A percentile compares a stretch with the other conserved stretches of the same genome.
phyloP scores from a whole-genome alignment of 148 eudicot species.

The Dianthus caryophyllus region DNA sequence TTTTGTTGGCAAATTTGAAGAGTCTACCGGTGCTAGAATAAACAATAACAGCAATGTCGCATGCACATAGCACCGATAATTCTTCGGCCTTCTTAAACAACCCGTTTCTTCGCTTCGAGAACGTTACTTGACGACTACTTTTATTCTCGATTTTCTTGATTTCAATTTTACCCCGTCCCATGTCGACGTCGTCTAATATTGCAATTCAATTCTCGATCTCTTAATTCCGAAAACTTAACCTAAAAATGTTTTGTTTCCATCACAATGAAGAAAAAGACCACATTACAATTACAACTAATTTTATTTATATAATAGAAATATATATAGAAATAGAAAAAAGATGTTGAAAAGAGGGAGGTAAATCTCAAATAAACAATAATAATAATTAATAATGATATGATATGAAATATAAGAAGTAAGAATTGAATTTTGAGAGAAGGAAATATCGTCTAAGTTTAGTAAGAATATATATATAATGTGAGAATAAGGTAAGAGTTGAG shows the following conservation, averaged over 20 bases:
- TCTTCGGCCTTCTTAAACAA: conserved; percentile 69
- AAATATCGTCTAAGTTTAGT: conserved; percentile 25
- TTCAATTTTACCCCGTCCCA: conserved; percentile 67
- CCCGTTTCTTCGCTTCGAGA: conserved; percentile 60
- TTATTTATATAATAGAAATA: too few relatives aligned
- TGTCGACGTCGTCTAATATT: too few relatives aligned
- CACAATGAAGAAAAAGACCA: too few relatives aligned
- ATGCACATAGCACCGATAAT: conserved; percentile 56
- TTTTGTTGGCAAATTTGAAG: conserved; percentile 45
- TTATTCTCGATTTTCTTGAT: conserved; percentile 63
- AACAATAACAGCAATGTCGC: conserved; percentile 62
- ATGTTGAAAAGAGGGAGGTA: background rate
- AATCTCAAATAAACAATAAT: conserved; percentile 4
- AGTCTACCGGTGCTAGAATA: conserved; percentile 59
- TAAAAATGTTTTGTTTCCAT: too few relatives aligned
- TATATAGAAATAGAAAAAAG: conserved; percentile 1
- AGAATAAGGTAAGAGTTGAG: conserved; percentile 12
- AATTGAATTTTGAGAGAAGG: conserved; percentile 16
- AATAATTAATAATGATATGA: too few relatives aligned
- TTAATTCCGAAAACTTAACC: too few relatives aligned
- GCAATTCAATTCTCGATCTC: background rate
- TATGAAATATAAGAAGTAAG: conserved; percentile 20
- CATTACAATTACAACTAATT: too few relatives aligned
- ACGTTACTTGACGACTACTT: conserved; percentile 70
- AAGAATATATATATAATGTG: conserved; percentile 12